phyloP scores from a whole-genome alignment of 441 rosid species.

The Theobroma grandiflorum region DNA sequence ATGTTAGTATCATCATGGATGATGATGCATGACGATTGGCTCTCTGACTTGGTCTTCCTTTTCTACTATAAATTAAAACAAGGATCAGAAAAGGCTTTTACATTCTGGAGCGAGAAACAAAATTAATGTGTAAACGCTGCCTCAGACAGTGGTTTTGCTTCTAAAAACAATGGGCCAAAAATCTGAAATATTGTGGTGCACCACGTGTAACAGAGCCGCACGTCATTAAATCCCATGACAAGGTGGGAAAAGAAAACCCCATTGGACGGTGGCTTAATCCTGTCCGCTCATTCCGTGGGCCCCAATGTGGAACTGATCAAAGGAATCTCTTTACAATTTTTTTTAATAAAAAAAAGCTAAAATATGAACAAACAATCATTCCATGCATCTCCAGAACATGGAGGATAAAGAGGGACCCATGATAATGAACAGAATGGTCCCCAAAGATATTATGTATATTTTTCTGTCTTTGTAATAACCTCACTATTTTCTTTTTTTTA shows the following conservation, averaged over 20 bases:
- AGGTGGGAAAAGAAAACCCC: too few relatives aligned
- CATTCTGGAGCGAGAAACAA: background rate
- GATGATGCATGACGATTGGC: background rate
- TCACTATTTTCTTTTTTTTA: background rate
- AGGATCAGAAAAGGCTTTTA: background rate
- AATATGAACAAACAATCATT: background rate
- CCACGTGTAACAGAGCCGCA: background rate
- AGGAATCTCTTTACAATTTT: background rate
- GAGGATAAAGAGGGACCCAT: constrained; percentile 22
- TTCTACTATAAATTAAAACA: background rate
- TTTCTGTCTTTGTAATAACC: too few relatives aligned
- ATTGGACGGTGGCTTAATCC: constrained; percentile 28
- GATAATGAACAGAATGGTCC: background rate
- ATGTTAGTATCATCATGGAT: background rate
- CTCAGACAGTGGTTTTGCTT: background rate
- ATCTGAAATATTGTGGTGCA: background rate
- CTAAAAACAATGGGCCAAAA: constrained; percentile 30
- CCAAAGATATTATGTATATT: background rate
- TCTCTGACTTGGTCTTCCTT: background rate
- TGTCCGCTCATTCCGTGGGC: constrained; percentile 15
- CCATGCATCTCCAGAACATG: background rate
- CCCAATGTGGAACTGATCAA: background rate
- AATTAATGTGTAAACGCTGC: background rate
- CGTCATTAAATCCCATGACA: background rate
- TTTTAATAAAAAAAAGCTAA: background rate